A percentile compares a stretch with the other conserved stretches of the same genome.
These are phyloP conservation scores for Proliferodiscus dingleyae DNA, from an alignment of 2,329 filamentous ascomycete genomes.

Conservation along the genomic window DNA sequence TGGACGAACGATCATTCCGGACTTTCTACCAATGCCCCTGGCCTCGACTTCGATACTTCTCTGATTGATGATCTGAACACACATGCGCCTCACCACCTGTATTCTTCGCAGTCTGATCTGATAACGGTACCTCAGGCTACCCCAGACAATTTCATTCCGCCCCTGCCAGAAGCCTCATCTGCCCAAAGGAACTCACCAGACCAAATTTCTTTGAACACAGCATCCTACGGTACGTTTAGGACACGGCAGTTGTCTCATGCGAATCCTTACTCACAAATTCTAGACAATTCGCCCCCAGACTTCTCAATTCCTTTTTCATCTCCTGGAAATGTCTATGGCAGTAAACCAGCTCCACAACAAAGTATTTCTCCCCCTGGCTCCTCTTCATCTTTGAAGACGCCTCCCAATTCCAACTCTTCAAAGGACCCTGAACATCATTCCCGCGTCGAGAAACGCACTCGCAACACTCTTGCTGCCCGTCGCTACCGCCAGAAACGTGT, in stretches of 20 bases:
- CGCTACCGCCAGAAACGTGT: conserved; percentile 68
- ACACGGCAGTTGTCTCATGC: neutral
- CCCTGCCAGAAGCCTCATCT: neutral
- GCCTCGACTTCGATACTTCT: neutral
- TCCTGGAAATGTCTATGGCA: too few relatives aligned
- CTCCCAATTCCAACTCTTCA: conserved; percentile 2
- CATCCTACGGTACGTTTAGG: neutral
- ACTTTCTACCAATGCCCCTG: neutral
- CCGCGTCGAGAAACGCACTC: conserved; percentile 49
- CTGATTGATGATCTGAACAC: neutral
- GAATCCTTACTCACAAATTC: neutral
- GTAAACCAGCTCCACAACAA: neutral
- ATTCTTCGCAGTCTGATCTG: neutral
- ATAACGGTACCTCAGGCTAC: neutral
- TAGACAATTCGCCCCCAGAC: neutral
- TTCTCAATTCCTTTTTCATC: neutral
- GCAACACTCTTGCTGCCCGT: conserved; percentile 67
- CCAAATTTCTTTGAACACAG: neutral
- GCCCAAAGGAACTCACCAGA: neutral
- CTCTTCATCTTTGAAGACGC: too few relatives aligned
- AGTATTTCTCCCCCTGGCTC: neutral
- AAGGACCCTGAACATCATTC: conserved; percentile 4
- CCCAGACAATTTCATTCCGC: neutral
- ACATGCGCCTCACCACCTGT: neutral
- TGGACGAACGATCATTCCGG: neutral